Evolutionary conservation across 2,329 filamentous ascomycete species (phyloP), one percentile per base, ranked within the genome.

Genomic region (Zasmidium citrigriseum): DNA sequence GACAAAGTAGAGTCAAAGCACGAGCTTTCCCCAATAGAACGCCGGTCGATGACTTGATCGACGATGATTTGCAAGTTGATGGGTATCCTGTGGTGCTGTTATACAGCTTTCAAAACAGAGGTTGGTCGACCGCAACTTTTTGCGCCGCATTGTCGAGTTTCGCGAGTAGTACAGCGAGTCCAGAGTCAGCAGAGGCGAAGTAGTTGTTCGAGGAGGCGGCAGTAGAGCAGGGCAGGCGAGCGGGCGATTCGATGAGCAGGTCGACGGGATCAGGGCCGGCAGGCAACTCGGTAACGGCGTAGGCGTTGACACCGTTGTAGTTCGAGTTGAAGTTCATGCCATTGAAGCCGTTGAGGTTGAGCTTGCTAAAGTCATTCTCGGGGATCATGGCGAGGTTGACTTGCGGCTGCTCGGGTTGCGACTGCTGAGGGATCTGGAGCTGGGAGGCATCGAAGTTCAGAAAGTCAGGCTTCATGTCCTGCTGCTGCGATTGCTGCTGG

Each of bases 341-440:
- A 72, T 58, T 60, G 68, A 72, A 74, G 67, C 72, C 74, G 59
- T 83, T 83, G 47, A 92, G 74, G 68, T 85, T 83, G 67, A 95
- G 82, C 76, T 89, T 84, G 54, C 87, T 85, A 67, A 92, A 87
- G 69, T 96, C 89, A 67, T 89, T 86, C 76, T 96, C 91, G 1
- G 91, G 90, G 48, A 96, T 86, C 83, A 93, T 89, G 58, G 89
- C 86, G 83, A 96, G 89, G 70, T 87, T 87, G 64, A 93, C 77
- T 58, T 85, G 83, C 23, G 78, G 73, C 54, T 64, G 65, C 45
- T 71, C 65, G 45, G 68, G 61, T 24, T 69, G 64, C 29, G 64
- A 58, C 46, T 64, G 68, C 47, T 48, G 41, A 22, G 70, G 70
- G 21, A 73, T 62, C 57, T 71, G 70, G 38, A 73, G 69, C 57